These are phyloP conservation scores for Dalbergia cultrata DNA, from an alignment of 306 rosid genomes.

Conservation along the genomic window DNA sequence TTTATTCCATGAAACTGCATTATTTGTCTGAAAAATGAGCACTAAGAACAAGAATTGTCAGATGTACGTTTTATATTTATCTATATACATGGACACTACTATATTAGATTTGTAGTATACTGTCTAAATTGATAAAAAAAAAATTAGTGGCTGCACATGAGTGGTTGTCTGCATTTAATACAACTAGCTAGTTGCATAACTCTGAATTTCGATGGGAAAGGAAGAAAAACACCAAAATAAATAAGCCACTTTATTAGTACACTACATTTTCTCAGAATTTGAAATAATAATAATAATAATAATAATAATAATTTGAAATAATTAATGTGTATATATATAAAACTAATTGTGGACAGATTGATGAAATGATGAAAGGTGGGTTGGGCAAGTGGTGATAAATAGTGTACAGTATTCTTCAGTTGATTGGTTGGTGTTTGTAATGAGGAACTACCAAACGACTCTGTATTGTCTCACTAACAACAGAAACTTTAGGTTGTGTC, in stretches of 20 bases:
- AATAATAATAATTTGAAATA: no score
- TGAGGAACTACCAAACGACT: conserved; percentile 20
- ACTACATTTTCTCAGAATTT: no score
- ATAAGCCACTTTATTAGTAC: background rate
- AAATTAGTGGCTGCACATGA: background rate
- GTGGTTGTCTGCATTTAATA: background rate
- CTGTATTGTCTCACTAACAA: background rate
- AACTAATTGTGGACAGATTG: background rate
- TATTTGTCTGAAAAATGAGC: background rate
- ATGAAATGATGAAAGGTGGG: background rate
- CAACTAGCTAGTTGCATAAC: background rate
- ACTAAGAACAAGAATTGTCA: conserved; percentile 1
- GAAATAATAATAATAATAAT: no score
- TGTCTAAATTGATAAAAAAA: background rate
- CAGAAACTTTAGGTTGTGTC: background rate
- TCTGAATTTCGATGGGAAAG: background rate
- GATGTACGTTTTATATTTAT: background rate
- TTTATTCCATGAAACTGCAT: background rate
- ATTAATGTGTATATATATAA: no score
- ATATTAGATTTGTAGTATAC: background rate
- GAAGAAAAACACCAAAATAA: background rate
- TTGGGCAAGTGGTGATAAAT: conserved; percentile 6
- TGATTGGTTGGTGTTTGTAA: conserved; percentile 20
- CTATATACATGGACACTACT: background rate
- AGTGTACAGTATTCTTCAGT: background rate